Percentiles rank a stretch among this genome's conserved stretches.
Evolutionary conservation across 257 asterid genomes (phyloP).

Genomic region (Nicotiana obtusifolia): DNA sequence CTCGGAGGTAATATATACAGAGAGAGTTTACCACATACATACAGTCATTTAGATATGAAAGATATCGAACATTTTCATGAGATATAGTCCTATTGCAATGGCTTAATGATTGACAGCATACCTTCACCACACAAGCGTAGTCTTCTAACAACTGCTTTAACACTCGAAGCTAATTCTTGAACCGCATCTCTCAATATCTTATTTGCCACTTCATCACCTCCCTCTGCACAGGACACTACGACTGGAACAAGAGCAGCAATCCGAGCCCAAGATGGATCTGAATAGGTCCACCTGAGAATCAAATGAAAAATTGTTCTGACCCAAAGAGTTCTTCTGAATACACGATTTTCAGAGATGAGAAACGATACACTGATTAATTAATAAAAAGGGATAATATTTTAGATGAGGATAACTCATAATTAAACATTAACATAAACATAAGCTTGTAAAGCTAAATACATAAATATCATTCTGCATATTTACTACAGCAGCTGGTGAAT

Average conservation of each 20-base stretch:
- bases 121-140: conserved; percentile 71
- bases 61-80: not conserved
- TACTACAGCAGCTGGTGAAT: not conserved
- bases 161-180: conserved; percentile 70
- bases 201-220: conserved; percentile 60
- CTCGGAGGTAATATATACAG: not conserved
- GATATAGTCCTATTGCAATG: not conserved
- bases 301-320: not conserved
- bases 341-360: not conserved
- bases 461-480: not conserved
- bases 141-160: conserved; percentile 72
- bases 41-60: not conserved
- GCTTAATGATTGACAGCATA: conserved; percentile 9
- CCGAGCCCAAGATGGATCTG: conserved; percentile 81
- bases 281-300: conserved; percentile 67
- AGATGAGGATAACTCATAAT: not conserved
- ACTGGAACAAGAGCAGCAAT: conserved; percentile 64
- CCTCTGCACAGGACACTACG: conserved; percentile 68
- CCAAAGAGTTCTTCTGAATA: not conserved
- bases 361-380: not conserved
- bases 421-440: not conserved
- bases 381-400: not conserved
- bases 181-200: conserved; percentile 55
- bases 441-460: not conserved
- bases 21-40: not conserved